These are phyloP conservation scores for Metarhizium sp. DNA, from an alignment of 2,329 filamentous ascomycete genomes.

Conservation along the genomic window DNA sequence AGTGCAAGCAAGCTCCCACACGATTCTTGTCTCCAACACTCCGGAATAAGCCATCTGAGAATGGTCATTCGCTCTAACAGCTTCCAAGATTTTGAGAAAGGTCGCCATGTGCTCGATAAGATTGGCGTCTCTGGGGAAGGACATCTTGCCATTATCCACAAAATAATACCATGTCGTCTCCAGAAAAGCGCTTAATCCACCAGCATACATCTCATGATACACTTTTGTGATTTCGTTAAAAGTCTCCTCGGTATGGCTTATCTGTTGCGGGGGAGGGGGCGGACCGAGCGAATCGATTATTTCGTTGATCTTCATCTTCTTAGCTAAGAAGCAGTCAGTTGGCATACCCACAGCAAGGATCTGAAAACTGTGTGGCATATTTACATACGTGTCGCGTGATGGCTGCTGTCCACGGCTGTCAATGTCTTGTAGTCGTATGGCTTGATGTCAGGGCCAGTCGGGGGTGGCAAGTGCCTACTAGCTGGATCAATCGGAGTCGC, in stretches of 20 bases:
- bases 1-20: slow-evolving; percentile 50
- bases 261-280: slow-evolving; percentile 44
- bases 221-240: slow-evolving; percentile 61
- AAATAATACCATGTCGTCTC: slow-evolving; percentile 76
- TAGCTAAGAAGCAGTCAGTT: slow-evolving; percentile 16
- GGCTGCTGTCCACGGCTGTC: slow-evolving; percentile 17
- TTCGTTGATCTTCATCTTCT: slow-evolving; percentile 62
- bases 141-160: slow-evolving; percentile 31
- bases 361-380: not conserved
- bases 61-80: slow-evolving; percentile 38
- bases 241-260: slow-evolving; percentile 39
- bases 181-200: slow-evolving; percentile 64
- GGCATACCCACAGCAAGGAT: not conserved
- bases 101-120: slow-evolving; percentile 59
- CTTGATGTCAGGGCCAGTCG: slow-evolving; percentile 3
- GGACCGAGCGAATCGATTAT: slow-evolving; percentile 56
- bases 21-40: slow-evolving; percentile 46
- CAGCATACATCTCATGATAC: slow-evolving; percentile 68
- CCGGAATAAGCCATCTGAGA: slow-evolving; percentile 44
- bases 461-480: slow-evolving; percentile 4
- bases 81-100: slow-evolving; percentile 48
- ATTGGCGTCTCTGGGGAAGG: slow-evolving; percentile 41
- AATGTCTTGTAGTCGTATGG: slow-evolving; percentile 12
- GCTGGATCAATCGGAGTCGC: slow-evolving; percentile 51
- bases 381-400: slow-evolving; percentile 41